Base-by-base conservation (phyloP, 1,284 basidiomycete genomes). In the Rhodotorula mucilaginosa region DNA sequence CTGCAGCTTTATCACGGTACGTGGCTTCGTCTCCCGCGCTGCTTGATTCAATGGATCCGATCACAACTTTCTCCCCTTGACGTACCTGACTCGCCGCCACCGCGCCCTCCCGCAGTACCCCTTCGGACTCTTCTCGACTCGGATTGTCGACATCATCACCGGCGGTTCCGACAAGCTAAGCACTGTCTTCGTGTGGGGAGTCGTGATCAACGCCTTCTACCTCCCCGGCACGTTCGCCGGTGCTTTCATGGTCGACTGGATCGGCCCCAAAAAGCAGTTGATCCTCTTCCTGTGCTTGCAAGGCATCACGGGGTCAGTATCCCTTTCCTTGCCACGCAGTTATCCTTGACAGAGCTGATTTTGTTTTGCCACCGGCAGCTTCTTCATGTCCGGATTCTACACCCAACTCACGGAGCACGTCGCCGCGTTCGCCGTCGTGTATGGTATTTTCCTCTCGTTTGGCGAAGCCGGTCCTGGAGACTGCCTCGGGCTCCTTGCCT, bases 401-500 rank as follows among this genome's bases (percentile, higher is more conserved):
- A 29, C n/a, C 26, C 21, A 54, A 13, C n/a, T 54, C 23, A 54
- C 52, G 23, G 18, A 29, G 2, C 51, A 56, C 26, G 46, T 73
- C 73, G 90, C 91, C 54, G 77, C 70, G 1, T 77, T 82, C 26
- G 76, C 80, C 82, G 86, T 93, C 58, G 83, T 97, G 15, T 97
- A 96, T 78, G 94, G 77, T 15, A 87, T 97, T 66, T 98, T 97
- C 86, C 80, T 96, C 68, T 88, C 87, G 75, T 56, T 72, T 51
- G 68, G 68, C n/a, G 80, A 80, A 70, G 68, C 76, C 19, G 52
- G 56, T 18, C 46, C 63, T 0, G 63, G 54, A 0, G 54, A 31
- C 15, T 48, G n/a, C 26, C 26, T 64, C 1, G 62, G 62, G 8
- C 47, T 94, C 49, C 84, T 95, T 71, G 92, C 92, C 12, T 85